A percentile compares a stretch with the other conserved stretches of the same genome.
phyloP scores from a whole-genome alignment of 2,329 filamentous ascomycete genomes.

The Penicillium frequentans region DNA sequence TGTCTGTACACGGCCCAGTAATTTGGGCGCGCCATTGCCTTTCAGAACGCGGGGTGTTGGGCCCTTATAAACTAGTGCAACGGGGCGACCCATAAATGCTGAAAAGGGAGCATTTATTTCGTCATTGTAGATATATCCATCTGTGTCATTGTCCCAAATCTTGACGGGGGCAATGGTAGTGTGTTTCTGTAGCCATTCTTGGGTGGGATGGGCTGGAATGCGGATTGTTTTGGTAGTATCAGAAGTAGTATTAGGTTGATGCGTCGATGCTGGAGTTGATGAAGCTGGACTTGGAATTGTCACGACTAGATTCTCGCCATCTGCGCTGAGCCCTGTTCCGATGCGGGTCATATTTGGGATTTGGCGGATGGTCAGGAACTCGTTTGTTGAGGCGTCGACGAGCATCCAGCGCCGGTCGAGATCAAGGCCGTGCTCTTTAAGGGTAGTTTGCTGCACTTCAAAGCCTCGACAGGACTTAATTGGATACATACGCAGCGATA shows the following conservation, averaged over 20 bases:
- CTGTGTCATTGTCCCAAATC: slow-evolving; percentile 61
- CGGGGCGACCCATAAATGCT: slow-evolving; percentile 55
- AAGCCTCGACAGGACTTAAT: slow-evolving; percentile 68
- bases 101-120: slow-evolving; percentile 56
- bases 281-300: slow-evolving; percentile 42
- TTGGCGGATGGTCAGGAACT: slow-evolving; percentile 64
- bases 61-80: slow-evolving; percentile 63
- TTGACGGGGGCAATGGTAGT: slow-evolving; percentile 52
- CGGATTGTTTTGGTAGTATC: slow-evolving; percentile 35
- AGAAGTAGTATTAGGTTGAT: background rate
- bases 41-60: slow-evolving; percentile 55
- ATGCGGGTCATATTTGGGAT: slow-evolving; percentile 64
- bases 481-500: slow-evolving; percentile 58
- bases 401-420: slow-evolving; percentile 69
- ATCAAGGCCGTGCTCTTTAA: slow-evolving; percentile 59
- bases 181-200: slow-evolving; percentile 55
- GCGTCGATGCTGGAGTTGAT: background rate
- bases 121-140: slow-evolving; percentile 55
- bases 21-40: slow-evolving; percentile 56
- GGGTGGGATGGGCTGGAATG: slow-evolving; percentile 57
- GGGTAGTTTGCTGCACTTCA: slow-evolving; percentile 50
- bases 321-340: slow-evolving; percentile 51
- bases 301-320: slow-evolving; percentile 47
- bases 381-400: slow-evolving; percentile 51
- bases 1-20: slow-evolving; percentile 55